Evolutionary conservation across 352 stramenopile species (phyloP).

Genomic region (Phytophthora lateralis): DNA sequence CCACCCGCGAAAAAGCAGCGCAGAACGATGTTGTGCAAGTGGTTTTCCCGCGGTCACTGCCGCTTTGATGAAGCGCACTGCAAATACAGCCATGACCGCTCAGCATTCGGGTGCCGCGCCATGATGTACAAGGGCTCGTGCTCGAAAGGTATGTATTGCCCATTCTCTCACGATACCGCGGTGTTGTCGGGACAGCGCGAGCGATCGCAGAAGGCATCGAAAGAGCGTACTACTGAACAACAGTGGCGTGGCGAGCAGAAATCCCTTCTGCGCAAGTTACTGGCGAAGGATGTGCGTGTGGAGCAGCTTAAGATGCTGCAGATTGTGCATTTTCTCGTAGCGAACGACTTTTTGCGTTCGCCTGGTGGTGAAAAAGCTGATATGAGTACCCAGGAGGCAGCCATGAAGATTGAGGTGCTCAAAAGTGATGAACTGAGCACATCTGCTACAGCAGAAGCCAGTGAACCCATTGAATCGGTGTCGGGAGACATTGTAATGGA

Average conservation of each 20-base stretch:
- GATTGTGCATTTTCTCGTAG: slow-evolving; percentile 69
- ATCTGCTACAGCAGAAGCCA: slow-evolving; percentile 20
- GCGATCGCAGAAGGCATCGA: slow-evolving; percentile 36
- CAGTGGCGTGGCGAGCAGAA: slow-evolving; percentile 69
- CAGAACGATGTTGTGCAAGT: slow-evolving; percentile 63
- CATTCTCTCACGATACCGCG: slow-evolving; percentile 61
- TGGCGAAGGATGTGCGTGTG: slow-evolving; percentile 68
- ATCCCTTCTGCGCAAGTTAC: slow-evolving; percentile 76
- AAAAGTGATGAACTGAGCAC: slow-evolving; percentile 19
- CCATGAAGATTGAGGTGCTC: slow-evolving; percentile 27
- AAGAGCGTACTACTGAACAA: slow-evolving; percentile 54
- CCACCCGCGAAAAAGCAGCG: slow-evolving; percentile 48
- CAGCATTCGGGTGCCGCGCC: slow-evolving; percentile 59
- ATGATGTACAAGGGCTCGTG: slow-evolving; percentile 67
- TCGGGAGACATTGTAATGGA: slow-evolving; percentile 31
- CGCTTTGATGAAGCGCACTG: slow-evolving; percentile 58
- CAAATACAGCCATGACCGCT: slow-evolving; percentile 73
- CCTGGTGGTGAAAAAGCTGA: slow-evolving; percentile 9
- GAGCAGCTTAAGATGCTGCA: slow-evolving; percentile 83
- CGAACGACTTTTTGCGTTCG: slow-evolving; percentile 60
- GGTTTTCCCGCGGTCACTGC: slow-evolving; percentile 71
- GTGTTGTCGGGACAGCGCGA: slow-evolving; percentile 37
- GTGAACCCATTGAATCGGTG: slow-evolving; percentile 28
- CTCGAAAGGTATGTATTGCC: slow-evolving; percentile 57
- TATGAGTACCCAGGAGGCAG: slow-evolving; percentile 13